A percentile compares a stretch with the other conserved stretches of the same genome.
phyloP scores from a whole-genome alignment of 78 protist species.

The slime mould (Dictyostelium discoideum) region DNA sequence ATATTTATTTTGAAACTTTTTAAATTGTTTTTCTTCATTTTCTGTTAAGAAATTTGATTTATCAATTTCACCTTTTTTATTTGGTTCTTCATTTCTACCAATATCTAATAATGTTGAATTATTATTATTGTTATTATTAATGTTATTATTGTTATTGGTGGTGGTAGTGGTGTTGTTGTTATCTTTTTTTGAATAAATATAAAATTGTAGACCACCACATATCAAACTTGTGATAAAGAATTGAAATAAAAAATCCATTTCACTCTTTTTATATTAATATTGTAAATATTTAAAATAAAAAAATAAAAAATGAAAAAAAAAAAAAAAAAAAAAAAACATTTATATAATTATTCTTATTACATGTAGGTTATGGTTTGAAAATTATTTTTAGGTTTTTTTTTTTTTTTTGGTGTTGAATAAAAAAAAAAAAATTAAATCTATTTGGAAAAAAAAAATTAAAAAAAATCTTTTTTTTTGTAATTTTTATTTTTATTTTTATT shows the following conservation, averaged over 20 bases:
- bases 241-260: background rate
- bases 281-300: no score
- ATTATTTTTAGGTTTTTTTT: no score
- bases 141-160: background rate
- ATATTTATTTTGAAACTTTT: slow-evolving; percentile 57
- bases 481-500: background rate
- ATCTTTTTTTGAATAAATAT: background rate
- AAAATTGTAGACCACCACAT: slow-evolving; percentile 1
- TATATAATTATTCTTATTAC: background rate
- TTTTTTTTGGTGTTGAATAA: background rate
- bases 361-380: no score
- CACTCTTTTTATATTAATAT: background rate
- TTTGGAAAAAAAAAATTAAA: no score
- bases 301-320: no score
- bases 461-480: background rate
- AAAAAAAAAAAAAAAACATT: background rate
- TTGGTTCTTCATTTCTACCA: background rate
- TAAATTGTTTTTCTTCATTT: slow-evolving; percentile 2
- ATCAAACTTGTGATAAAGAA: background rate
- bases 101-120: background rate
- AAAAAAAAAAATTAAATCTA: no score
- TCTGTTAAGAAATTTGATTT: background rate
- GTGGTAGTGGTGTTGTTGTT: background rate
- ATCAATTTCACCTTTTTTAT: background rate
- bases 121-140: background rate